Percentiles rank a stretch among this genome's conserved stretches.
Conservation (phyloP, 331 rosid genomes). For the Acacia concinna region DNA sequence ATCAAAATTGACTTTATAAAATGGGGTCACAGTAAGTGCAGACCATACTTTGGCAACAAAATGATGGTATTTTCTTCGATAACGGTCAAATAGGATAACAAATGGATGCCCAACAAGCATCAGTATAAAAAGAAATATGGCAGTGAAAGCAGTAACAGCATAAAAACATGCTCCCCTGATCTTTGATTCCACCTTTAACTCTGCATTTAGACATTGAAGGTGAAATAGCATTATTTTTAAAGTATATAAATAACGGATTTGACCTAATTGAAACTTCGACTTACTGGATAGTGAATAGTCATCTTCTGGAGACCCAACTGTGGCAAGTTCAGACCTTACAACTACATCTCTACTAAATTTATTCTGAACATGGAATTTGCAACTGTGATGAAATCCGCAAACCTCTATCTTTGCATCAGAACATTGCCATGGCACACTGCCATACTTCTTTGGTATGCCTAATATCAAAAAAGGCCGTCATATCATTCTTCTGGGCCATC, state of each 20-base stretch:
- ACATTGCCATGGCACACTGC: slow-evolving; percentile 25
- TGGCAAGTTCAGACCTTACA: slow-evolving; percentile 62
- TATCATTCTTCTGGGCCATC: too few species aligned
- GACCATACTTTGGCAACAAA: slow-evolving; percentile 90
- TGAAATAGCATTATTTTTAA: slow-evolving; percentile 17
- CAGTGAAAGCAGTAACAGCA: slow-evolving; percentile 53
- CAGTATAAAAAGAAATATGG: slow-evolving; percentile 63
- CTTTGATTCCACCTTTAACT: slow-evolving; percentile 54
- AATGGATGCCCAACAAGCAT: slow-evolving; percentile 79
- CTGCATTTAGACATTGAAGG: slow-evolving; percentile 49
- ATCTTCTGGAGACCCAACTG: slow-evolving; percentile 53
- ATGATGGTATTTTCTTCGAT: slow-evolving; percentile 66
- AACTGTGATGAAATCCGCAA: slow-evolving; percentile 26
- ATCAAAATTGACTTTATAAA: slow-evolving; percentile 60
- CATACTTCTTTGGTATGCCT: slow-evolving; percentile 36
- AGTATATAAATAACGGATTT: neutral
- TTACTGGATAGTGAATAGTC: slow-evolving; percentile 59
- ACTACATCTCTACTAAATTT: slow-evolving; percentile 40
- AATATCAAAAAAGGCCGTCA: too few species aligned
- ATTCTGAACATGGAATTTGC: slow-evolving; percentile 31
- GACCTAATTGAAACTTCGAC: slow-evolving; percentile 28
- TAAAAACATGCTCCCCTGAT: slow-evolving; percentile 74
- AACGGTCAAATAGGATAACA: slow-evolving; percentile 62
- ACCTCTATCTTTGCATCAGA: slow-evolving; percentile 36
- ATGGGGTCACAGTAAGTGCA: slow-evolving; percentile 56